These are phyloP conservation scores for Penicillium paneum DNA, from an alignment of 2,329 filamentous ascomycete genomes.

Conservation along the genomic window DNA sequence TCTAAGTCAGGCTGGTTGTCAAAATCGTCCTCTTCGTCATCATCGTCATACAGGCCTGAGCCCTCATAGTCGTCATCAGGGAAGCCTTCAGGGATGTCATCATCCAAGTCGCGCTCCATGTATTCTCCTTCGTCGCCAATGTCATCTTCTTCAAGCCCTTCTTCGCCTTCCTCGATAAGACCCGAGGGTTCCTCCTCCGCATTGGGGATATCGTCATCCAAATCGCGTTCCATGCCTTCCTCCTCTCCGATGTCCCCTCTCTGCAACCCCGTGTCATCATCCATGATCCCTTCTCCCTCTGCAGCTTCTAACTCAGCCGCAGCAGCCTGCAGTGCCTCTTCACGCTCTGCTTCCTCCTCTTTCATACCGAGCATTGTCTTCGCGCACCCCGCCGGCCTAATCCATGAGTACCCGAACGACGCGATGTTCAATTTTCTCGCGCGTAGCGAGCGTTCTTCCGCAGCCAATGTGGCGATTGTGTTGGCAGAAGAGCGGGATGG, in stretches of 20 bases:
- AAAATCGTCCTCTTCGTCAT: conserved; percentile 45
- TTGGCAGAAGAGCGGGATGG: conserved; percentile 54
- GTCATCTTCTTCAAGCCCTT: conserved; percentile 51
- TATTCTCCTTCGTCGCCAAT: conserved; percentile 51
- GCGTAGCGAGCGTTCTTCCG: conserved; percentile 74
- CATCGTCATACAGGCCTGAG: conserved; percentile 38
- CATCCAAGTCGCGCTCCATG: conserved; percentile 64
- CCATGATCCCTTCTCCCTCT: conserved; percentile 39
- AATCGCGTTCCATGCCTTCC: conserved; percentile 40
- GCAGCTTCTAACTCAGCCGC: conserved; percentile 70
- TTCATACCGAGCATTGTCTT: conserved; percentile 89
- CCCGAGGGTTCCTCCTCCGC: conserved; percentile 41
- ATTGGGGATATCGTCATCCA: conserved; percentile 48
- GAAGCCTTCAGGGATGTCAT: conserved; percentile 67
- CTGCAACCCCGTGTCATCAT: conserved; percentile 40
- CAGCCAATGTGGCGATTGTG: conserved; percentile 64
- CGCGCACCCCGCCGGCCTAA: conserved; percentile 78
- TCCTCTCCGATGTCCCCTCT: conserved; percentile 43
- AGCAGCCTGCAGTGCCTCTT: conserved; percentile 75
- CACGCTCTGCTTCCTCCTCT: conserved; percentile 83
- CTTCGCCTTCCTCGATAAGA: conserved; percentile 43
- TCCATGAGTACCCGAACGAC: conserved; percentile 85
- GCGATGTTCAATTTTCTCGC: conserved; percentile 76
- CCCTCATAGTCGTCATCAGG: conserved; percentile 45
- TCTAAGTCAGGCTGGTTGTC: conserved; percentile 50